Evolutionary conservation across 129 eudicot species (phyloP), one percentile per base, ranked within the genome.

Genomic region (Arctium lappa): DNA sequence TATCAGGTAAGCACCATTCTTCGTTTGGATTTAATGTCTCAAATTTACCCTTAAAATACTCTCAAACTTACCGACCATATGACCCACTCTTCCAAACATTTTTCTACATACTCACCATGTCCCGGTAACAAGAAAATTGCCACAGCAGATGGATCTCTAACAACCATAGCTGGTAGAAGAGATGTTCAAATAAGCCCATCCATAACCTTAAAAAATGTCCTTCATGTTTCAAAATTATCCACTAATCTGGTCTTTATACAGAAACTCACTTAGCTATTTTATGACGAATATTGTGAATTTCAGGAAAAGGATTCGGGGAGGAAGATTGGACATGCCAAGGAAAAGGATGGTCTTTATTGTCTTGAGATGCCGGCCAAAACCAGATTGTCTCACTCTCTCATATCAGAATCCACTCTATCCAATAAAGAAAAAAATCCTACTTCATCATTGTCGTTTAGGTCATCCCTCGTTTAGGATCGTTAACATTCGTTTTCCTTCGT

Each of bases 21-120:
- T 76, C n/a, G 16, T n/a, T 30, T 48, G 69, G 69, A 48, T 48
- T 76, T 4, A 53, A 76, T 76, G 80, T 29, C 79, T 74, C 34
- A 38, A 34, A 42, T 42, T 8, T 42, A 42, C 48, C 48, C 48
- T 5, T 6, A 42, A 74, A 2, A 1, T 8, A 42, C 48, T 18
- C 32, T 74, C 11, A 1, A 10, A 42, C 6, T 10, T 3, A 42
- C 48, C 7, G 13, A 48, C 22, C 79, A 42, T 29, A 74, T 74
- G 31, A n/a, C 29, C 62, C 29, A n/a, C 34, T 40, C 78, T 74
- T 34, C 48, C 48, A 42, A 42, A 42, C 1, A 8, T 42, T 42
- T 42, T 44, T 6, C 68, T 6, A 16, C 80, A 76, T 48, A 36
- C 56, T 22, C 27, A 22, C 27, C 69, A 29, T 11, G 46, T 7